Conservation (phyloP, 1,284 basidiomycete genomes). For the Phellopilus nigrolimitatus region DNA sequence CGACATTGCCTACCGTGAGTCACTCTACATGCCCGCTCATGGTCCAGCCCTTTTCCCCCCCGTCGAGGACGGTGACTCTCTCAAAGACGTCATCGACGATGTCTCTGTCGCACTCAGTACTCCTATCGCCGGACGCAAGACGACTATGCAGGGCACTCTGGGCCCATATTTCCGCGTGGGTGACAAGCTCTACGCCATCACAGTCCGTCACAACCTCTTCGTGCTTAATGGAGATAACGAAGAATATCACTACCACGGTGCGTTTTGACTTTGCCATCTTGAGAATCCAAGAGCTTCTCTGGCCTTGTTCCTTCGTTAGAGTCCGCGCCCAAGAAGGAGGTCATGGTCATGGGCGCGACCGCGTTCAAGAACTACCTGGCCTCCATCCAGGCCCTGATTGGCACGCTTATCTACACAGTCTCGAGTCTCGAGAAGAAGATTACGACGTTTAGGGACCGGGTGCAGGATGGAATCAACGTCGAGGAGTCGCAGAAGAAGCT, state of each 20-base stretch:
- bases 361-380: constrained; percentile 30
- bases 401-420: constrained; percentile 24
- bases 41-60: constrained; percentile 32
- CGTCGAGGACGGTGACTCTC: constrained; percentile 28
- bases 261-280: constrained; percentile 25
- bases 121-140: constrained; percentile 30
- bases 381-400: constrained; percentile 32
- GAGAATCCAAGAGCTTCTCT: constrained; percentile 27
- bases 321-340: constrained; percentile 32
- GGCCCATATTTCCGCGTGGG: constrained; percentile 33
- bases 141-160: constrained; percentile 32
- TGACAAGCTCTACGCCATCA: constrained; percentile 32
- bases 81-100: constrained; percentile 32
- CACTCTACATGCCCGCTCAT: constrained; percentile 22
- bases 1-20: constrained; percentile 34
- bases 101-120: constrained; percentile 33
- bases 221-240: constrained; percentile 24
- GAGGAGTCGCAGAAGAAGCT: no score
- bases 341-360: constrained; percentile 33
- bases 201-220: constrained; percentile 34
- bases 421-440: constrained; percentile 22
- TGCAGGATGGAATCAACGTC: no score
- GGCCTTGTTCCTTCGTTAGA: constrained; percentile 26
- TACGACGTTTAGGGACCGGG: constrained; percentile 11
- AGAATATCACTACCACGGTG: constrained; percentile 29